Base-by-base conservation (phyloP, 1,284 basidiomycete species). In the Microbotryomycetes sp. region DNA sequence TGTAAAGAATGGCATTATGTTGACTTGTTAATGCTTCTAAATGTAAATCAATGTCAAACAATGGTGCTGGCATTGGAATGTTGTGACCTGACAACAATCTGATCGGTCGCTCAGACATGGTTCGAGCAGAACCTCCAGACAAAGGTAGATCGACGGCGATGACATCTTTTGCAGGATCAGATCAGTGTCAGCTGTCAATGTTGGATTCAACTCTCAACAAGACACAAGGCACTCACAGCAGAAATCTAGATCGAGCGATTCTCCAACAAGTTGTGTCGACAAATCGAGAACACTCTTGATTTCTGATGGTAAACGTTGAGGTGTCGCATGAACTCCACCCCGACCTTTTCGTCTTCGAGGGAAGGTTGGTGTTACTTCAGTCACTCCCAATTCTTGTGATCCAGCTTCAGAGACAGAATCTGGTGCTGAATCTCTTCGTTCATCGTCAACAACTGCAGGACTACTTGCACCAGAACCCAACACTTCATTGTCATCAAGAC, bases 181-280 rank as follows among this genome's bases (percentile, higher is more conserved):
- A 9, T n/a, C n/a, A n/a, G n/a, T n/a, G n/a, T n/a, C n/a, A n/a
- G n/a, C n/a, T n/a, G n/a, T n/a, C n/a, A n/a, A n/a, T n/a, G n/a
- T n/a, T n/a, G n/a, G n/a, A n/a, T n/a, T n/a, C n/a, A n/a, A n/a
- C n/a, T n/a, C n/a, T n/a, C n/a, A n/a, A n/a, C n/a, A n/a, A n/a
- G n/a, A 42, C 36, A 54, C 19, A n/a, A 15, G 30, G 16, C 22
- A 54, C 3, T 14, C 28, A 1, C 56, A 25, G 51, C 29, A 25
- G 31, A 63, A 68, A 46, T 68, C 67, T 50, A 68, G 54, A 25
- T 66, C 64, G 58, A 68, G 61, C 1, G 54, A 57, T 22, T 63
- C 62, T 49, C 55, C 61, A 42, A 68, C 51, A 49, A 68, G 62
- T 42, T 64, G 59, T 3, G 64, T 62, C 53, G 67, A 64, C 6